Evolutionary conservation across 805 yeast genomes (phyloP).

Genomic region (Kodamaea lidongshanica): DNA sequence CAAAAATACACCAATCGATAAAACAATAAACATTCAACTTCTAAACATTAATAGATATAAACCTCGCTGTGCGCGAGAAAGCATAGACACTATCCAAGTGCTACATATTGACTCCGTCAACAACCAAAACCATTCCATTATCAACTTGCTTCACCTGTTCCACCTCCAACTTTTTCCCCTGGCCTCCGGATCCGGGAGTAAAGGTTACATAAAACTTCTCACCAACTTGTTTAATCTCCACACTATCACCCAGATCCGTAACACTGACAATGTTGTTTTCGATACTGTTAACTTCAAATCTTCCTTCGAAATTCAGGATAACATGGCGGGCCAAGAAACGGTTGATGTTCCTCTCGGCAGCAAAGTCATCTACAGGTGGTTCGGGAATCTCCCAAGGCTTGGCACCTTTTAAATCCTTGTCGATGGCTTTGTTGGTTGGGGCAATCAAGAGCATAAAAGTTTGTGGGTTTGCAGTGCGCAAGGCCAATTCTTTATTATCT

Average conservation of each 20-base stretch:
- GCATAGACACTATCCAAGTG: too few species aligned
- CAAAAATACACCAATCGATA: too few species aligned
- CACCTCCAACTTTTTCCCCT: conserved; percentile 17
- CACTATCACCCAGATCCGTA: conserved; percentile 17
- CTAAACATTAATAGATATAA: too few species aligned
- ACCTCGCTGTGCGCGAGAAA: too few species aligned
- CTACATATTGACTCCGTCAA: too few species aligned
- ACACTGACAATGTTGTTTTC: conserved; percentile 13
- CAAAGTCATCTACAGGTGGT: conserved; percentile 42
- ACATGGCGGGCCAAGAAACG: conserved; percentile 62
- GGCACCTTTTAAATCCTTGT: conserved; percentile 36
- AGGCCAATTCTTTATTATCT: conserved; percentile 46
- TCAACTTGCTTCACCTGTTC: conserved; percentile 26
- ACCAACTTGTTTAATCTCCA: conserved; percentile 17
- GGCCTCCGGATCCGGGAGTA: conserved; percentile 4
- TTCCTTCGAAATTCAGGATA: conserved; percentile 25
- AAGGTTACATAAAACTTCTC: conserved; percentile 17
- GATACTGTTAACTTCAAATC: conserved; percentile 13
- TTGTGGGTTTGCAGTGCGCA: conserved; percentile 41
- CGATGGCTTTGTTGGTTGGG: conserved; percentile 57
- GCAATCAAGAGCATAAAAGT: conserved; percentile 55
- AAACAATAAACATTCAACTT: too few species aligned
- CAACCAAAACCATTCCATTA: conserved; percentile 34
- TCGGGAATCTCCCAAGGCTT: conserved; percentile 86
- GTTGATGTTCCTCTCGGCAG: conserved; percentile 46